Base-by-base conservation (phyloP, 768 basidiomycete genomes). In the Pleurotus giganteus region DNA sequence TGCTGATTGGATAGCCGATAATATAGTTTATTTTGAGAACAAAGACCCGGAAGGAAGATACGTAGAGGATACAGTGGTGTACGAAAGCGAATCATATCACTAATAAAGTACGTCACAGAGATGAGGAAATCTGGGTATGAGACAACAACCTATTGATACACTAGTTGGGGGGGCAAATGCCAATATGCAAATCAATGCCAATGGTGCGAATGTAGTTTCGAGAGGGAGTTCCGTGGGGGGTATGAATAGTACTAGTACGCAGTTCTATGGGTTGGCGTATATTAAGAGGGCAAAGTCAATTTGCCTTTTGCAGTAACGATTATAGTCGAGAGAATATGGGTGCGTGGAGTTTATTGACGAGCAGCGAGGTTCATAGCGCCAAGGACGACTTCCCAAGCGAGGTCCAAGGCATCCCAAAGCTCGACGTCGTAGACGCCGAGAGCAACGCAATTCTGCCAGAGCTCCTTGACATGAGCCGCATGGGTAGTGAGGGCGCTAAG, bases 371-470 rank as follows among this genome's bases (percentile, higher is more conserved):
- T 79, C 58, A 83, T 71, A 1, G 80, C 79, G 32, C 79, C 79
- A 41, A 82, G 74, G 41, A 90, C 77, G 62, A 91, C 78, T 63
- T 89, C 86, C 88, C 89, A 93, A 19, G 89, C 88, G 59, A 86
- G 79, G 61, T 91, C 86, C 60, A 94, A 72, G 28, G 82, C 82
- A 52, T 84, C 82, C 91, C 91, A 94, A 32, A 93, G 72, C 53
- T 85, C 83, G 32, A 80, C 76, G 61, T 91, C 88, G 59, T 79
- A 78, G 5, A 93, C 65, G 19, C 91, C 91, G 34, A 93, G 82
- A 9, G 83, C 80, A 47, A 84, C 85, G 63, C 84, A 82, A 65
- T 91, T 88, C 60, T 85, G 83, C 90, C 90, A 94, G 19, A 92
- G 72, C 57, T 87, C 90, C 61, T 86, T 87, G 47, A 91, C 82